A percentile compares a stretch with the other conserved stretches of the same genome.
These are phyloP conservation scores for Populus alba DNA, from an alignment of 345 rosid species.

Conservation along the genomic window DNA sequence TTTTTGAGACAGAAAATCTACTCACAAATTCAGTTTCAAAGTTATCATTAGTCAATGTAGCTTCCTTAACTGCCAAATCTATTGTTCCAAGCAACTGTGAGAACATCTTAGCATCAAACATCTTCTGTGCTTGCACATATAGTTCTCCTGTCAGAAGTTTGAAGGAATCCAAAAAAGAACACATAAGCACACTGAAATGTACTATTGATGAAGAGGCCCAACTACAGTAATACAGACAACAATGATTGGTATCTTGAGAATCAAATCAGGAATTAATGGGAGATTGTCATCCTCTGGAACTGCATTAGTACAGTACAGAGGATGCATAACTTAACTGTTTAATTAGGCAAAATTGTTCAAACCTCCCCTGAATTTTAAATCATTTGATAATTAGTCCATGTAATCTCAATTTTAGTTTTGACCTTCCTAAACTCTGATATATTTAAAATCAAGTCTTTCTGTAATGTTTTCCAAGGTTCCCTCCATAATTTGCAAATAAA, in stretches of 20 bases:
- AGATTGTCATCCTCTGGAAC: not conserved
- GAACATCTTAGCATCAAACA: conserved; percentile 84
- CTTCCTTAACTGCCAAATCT: conserved; percentile 63
- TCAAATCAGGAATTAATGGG: conserved; percentile 5
- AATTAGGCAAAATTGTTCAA: not conserved
- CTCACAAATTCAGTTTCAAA: conserved; percentile 79
- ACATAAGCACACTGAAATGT: conserved; percentile 10
- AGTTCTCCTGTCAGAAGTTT: conserved; percentile 67
- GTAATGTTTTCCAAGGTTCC: no score
- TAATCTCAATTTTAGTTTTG: no score
- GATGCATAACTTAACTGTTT: not conserved
- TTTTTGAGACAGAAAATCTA: conserved; percentile 9
- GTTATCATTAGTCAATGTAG: conserved; percentile 47
- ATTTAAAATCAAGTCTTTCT: no score
- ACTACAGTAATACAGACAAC: not conserved
- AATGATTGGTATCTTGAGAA: not conserved
- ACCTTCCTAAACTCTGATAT: no score
- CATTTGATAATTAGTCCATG: not conserved
- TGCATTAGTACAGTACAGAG: not conserved
- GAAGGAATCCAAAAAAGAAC: conserved; percentile 15
- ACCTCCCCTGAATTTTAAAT: not conserved
- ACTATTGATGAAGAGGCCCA: conserved; percentile 2
- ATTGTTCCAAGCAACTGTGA: conserved; percentile 68
- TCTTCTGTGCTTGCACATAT: conserved; percentile 70
- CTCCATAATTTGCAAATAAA: no score